These are phyloP conservation scores for Botrytis porri DNA, from an alignment of 2,329 filamentous ascomycete genomes.

Conservation along the genomic window DNA sequence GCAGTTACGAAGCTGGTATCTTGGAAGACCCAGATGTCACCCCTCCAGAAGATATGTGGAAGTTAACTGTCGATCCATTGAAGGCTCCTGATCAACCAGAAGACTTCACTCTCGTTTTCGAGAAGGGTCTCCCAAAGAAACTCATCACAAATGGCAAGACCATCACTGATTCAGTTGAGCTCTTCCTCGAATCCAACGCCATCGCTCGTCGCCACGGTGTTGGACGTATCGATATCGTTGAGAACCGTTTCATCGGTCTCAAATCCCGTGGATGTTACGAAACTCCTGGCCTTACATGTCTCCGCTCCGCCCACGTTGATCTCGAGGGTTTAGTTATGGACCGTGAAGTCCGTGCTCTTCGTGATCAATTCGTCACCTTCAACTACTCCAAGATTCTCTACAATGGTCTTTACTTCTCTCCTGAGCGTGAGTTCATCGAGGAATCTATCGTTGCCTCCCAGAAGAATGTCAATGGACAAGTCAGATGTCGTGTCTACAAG, in stretches of 20 bases:
- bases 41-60: constrained; percentile 79
- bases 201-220: constrained; percentile 72
- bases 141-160: constrained; percentile 56
- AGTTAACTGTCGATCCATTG: constrained; percentile 63
- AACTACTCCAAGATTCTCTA: constrained; percentile 57
- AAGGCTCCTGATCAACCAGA: constrained; percentile 68
- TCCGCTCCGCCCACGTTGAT: constrained; percentile 47
- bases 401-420: constrained; percentile 65
- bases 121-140: constrained; percentile 72
- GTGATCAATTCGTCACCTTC: constrained; percentile 68
- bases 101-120: constrained; percentile 69
- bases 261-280: constrained; percentile 84
- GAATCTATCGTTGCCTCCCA: constrained; percentile 59
- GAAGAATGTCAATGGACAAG: constrained; percentile 58
- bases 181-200: constrained; percentile 70
- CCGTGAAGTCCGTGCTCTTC: constrained; percentile 63
- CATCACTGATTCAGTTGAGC: constrained; percentile 65
- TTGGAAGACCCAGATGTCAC: constrained; percentile 64
- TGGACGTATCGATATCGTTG: constrained; percentile 79
- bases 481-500: constrained; percentile 65
- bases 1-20: constrained; percentile 75
- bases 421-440: constrained; percentile 70
- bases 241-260: constrained; percentile 76
- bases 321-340: constrained; percentile 67
- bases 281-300: constrained; percentile 37